These are phyloP conservation scores for Trichopus zeylanicus DNA, from an alignment of 116 monocot species.

Conservation along the genomic window DNA sequence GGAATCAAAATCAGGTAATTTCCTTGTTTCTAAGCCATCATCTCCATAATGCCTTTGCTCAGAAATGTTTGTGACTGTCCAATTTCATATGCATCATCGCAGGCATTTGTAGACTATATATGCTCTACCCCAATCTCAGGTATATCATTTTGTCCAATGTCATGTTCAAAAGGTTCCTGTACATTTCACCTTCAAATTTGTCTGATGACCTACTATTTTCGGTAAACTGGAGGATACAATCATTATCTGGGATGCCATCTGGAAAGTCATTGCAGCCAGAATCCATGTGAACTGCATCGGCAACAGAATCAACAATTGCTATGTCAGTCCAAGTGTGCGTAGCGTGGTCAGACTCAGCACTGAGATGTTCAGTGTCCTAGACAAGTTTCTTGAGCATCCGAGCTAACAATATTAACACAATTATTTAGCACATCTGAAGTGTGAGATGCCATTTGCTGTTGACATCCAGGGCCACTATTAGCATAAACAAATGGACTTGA, in stretches of 20 bases:
- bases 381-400: background rate
- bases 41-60: constrained; percentile 7
- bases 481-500: constrained; percentile 7
- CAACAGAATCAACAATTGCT: constrained; percentile 16
- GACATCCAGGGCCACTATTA: constrained; percentile 6
- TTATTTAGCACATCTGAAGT: constrained; percentile 13
- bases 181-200: constrained; percentile 17
- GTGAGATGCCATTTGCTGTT: constrained; percentile 13
- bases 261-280: constrained; percentile 10
- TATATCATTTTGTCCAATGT: constrained; percentile 18
- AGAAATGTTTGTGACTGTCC: constrained; percentile 9
- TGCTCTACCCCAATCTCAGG: constrained; percentile 18
- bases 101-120: constrained; percentile 11
- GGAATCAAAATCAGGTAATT: constrained; percentile 7
- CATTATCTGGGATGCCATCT: constrained; percentile 11
- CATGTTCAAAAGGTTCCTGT: constrained; percentile 23
- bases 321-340: constrained; percentile 24
- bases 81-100: constrained; percentile 18
- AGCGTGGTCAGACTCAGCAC: constrained; percentile 9
- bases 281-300: constrained; percentile 13
- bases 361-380: constrained; percentile 17
- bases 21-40: constrained; percentile 10
- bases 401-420: constrained; percentile 5
- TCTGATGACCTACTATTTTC: no score
- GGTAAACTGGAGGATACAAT: constrained; percentile 12